Evolutionary conservation across 179 eudicot species (phyloP), one percentile per base, ranked within the genome.

Genomic region (Sideroxylon spinosum): DNA sequence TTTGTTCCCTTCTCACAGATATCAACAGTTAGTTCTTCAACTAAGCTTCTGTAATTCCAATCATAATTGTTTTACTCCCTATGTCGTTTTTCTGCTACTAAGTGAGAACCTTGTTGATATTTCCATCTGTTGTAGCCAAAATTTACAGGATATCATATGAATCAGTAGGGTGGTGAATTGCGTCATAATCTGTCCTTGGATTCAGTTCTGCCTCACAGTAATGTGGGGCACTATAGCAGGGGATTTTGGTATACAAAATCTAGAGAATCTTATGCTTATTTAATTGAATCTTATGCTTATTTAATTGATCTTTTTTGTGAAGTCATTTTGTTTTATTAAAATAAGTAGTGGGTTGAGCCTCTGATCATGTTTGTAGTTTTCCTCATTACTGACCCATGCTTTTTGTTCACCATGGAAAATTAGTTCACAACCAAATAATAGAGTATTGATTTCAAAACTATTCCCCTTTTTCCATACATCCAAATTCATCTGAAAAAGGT

Each of bases 1-100:
- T 95, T 95, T 82, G 89, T 95, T 87, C 99, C 99, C 59, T 95
- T 93, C 82, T 93, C 99, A 17, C 99, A 95, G 82, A 85, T 93
- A 78, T 95, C 98, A 57, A 79, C 93, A 23, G 99, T 95, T 12
- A 83, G 97, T 84, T 75, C 65, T 78, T 74, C 59, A 71, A 75
- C 48, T 59, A 26, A 68, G 22, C 74, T 76, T 75, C 3, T 37
- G 25, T 44, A 48, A 56, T 56, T 71, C 67, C 44, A 52, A 6
- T 9, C 16, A 8, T 76, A 22, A 68, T 69, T 49, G 10, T 60
- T 63, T 7, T 17, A 20, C 13, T 26, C 62, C 75, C 75, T 11
- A 20, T 49, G n/a, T 22, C 13, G 8, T 37, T 14, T 75, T 61
- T 11, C 13, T 75, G 52, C 57, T 32, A 75, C 60, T 23, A 73